Evolutionary conservation across 164 flowering plant genomes (phyloP).

Genomic region (Cinnamomum micranthum): DNA sequence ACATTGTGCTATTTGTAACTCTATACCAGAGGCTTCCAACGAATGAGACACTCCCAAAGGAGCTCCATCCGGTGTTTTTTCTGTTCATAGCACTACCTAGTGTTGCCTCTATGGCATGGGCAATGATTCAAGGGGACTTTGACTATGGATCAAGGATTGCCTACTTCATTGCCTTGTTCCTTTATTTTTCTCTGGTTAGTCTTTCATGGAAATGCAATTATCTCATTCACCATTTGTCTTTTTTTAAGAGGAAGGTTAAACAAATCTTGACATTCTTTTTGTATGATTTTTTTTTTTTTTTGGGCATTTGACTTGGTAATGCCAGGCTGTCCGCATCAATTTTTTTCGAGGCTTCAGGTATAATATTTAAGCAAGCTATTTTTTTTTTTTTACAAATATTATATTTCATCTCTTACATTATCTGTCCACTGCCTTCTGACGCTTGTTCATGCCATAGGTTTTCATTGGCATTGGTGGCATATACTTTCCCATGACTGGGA

Average conservation of each 20-base stretch:
- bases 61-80: conserved; percentile 81
- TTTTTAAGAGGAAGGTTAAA: not conserved
- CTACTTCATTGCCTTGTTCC: conserved; percentile 77
- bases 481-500: conserved; percentile 73
- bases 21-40: conserved; percentile 86
- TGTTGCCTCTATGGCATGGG: conserved; percentile 84
- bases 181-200: conserved; percentile 65
- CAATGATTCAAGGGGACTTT: conserved; percentile 55
- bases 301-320: not conserved
- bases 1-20: conserved; percentile 78
- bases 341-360: conserved; percentile 84
- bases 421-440: not conserved
- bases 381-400: not conserved
- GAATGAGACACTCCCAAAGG: conserved; percentile 65
- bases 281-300: not conserved
- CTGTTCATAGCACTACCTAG: conserved; percentile 84
- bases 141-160: conserved; percentile 54
- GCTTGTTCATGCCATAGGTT: conserved; percentile 27
- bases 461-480: conserved; percentile 78
- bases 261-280: not conserved
- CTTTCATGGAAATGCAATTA: not conserved
- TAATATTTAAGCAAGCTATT: not conserved
- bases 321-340: conserved; percentile 70
- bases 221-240: not conserved
- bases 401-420: not conserved